Base-by-base conservation (phyloP, 1,284 basidiomycete genomes). In the Rhizoctonia solani region DNA sequence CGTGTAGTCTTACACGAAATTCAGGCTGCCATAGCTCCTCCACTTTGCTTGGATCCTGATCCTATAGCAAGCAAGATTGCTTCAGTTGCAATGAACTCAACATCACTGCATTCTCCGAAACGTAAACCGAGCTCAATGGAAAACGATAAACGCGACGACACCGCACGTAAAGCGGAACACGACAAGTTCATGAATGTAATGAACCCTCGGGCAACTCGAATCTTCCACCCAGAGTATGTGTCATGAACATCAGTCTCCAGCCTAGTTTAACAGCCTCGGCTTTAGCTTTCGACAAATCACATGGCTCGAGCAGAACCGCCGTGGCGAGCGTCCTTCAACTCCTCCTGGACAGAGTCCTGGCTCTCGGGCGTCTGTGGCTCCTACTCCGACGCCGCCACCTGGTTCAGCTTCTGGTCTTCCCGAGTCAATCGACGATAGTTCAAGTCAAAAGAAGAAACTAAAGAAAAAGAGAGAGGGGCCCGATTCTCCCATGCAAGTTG, bases 151-250 rank as follows among this genome's bases (percentile, higher is more conserved):
- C 87, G 88, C 66, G 87, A 89, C 58, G 88, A 89, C 71, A 81
- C 82, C 3, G 86, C 89, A 70, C 56, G 56, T 14, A 88, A 85
- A 74, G 84, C 83, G 21, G 84, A 87, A 56, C 81, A 85, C 61
- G 79, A 82, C 29, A 90, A 90, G 80, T 84, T 92, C 61, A 81
- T 88, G 79, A 83, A 87, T 66, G 89, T 86, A 76, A 89, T 90
- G 88, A 84, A 85, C 69, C 88, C 88, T 4, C 81, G 83, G 70
- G 39, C 68, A 9, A 66, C 52, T 11, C 68, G 47, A n/a, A 61
- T 61, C 47, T 61, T 61, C 19, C 56, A 61, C 30, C 44, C 44
- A 32, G 56, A 61, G 56, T 61, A 9, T 49, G 56, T 61, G 3
- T n/a, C 2, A 5, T 4, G 47, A 13, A 9, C 29, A n/a, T 37